Conservation (phyloP, 805 yeast species). For the Candida silvicultrix region DNA sequence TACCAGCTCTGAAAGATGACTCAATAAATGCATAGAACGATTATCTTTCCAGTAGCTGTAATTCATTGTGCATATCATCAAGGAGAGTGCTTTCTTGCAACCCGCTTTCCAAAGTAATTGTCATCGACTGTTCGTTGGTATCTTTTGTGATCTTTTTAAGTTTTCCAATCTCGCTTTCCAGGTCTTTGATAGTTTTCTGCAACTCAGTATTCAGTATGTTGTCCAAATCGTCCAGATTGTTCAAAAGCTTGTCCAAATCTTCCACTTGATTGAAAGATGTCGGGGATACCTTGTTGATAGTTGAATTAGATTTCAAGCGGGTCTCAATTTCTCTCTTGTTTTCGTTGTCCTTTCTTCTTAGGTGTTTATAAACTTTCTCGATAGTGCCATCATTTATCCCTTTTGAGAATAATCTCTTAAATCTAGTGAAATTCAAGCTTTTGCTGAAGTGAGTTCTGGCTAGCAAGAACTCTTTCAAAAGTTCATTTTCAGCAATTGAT, state of each 20-base stretch:
- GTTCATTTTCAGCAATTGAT: background rate
- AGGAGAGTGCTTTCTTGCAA: background rate
- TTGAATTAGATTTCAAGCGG: background rate
- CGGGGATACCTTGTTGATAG: background rate
- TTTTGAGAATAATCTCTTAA: slow-evolving; percentile 11
- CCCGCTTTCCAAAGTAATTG: too few relatives aligned
- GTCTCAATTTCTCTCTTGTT: background rate
- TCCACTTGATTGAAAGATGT: background rate
- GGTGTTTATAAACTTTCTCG: slow-evolving; percentile 4
- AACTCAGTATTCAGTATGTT: background rate
- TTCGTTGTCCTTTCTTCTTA: background rate
- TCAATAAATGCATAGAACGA: slow-evolving; percentile 15
- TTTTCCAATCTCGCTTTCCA: background rate
- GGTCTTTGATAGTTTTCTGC: background rate
- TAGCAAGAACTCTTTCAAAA: slow-evolving; percentile 9
- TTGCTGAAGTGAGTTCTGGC: slow-evolving; percentile 9
- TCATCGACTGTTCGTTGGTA: background rate
- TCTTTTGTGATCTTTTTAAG: background rate
- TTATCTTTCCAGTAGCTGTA: background rate
- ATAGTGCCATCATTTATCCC: slow-evolving; percentile 3
- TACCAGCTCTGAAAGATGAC: slow-evolving; percentile 17
- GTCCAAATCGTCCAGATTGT: background rate
- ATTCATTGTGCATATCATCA: background rate
- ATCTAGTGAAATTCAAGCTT: slow-evolving; percentile 4
- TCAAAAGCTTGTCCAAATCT: background rate